A percentile compares a stretch with the other conserved stretches of the same genome.
These are phyloP conservation scores for Capronia americana DNA, from an alignment of 2,329 filamentous ascomycete species.

Conservation along the genomic window DNA sequence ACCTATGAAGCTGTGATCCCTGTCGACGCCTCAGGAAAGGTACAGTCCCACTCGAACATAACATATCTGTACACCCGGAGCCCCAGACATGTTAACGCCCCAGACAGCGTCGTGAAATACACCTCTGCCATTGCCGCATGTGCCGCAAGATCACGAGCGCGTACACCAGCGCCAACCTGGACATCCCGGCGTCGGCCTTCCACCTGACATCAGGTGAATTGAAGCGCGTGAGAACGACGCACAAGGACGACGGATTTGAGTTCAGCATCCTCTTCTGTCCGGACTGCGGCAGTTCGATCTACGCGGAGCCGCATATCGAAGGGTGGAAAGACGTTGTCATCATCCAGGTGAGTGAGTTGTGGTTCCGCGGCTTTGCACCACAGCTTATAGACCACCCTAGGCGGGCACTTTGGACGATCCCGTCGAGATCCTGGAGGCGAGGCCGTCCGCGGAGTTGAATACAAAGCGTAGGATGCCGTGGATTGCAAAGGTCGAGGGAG, in stretches of 20 bases:
- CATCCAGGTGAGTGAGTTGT: background rate
- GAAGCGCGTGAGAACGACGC: slow-evolving; percentile 7
- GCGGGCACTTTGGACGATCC: slow-evolving; percentile 6
- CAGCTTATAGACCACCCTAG: background rate
- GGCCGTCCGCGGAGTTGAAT: slow-evolving; percentile 6
- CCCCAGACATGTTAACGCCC: background rate
- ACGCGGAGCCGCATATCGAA: slow-evolving; percentile 1
- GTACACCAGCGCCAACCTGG: slow-evolving; percentile 3
- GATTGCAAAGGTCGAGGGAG: slow-evolving; percentile 7
- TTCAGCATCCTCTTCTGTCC: slow-evolving; percentile 14
- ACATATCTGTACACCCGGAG: too few species aligned
- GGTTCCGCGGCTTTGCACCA: background rate
- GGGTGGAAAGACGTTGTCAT: slow-evolving; percentile 2
- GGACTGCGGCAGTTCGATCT: slow-evolving; percentile 9
- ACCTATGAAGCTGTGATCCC: slow-evolving; percentile 1
- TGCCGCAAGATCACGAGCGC: slow-evolving; percentile 17
- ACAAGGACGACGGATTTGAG: slow-evolving; percentile 14
- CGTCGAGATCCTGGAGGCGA: background rate
- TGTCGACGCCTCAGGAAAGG: background rate
- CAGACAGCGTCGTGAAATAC: background rate
- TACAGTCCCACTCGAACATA: background rate
- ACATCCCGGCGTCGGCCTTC: slow-evolving; percentile 3
- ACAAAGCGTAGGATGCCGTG: slow-evolving; percentile 6
- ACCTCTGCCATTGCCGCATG: slow-evolving; percentile 8
- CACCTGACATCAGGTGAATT: slow-evolving; percentile 2